phyloP scores from a whole-genome alignment of 768 basidiomycete genomes.

The Amanita rimosa region DNA sequence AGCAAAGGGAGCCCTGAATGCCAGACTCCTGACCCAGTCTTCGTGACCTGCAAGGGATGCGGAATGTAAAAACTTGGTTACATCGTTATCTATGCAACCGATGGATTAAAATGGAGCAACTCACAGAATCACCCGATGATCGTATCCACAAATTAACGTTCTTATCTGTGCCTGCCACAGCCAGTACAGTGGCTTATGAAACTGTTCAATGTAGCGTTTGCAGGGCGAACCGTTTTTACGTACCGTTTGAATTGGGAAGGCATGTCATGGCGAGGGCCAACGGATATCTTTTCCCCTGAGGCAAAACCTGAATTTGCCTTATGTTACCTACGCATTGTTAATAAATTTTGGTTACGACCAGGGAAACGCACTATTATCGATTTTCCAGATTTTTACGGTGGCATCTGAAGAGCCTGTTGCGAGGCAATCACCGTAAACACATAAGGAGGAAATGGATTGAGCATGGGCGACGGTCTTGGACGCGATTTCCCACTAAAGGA shows the following conservation, averaged over 20 bases:
- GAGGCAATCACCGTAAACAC: conserved; percentile 33
- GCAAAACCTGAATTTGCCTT: conserved; percentile 44
- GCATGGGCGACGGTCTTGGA: conserved; percentile 46
- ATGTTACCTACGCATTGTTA: conserved; percentile 20
- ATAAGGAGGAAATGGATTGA: conserved; percentile 60
- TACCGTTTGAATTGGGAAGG: conserved; percentile 65
- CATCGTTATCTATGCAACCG: neutral
- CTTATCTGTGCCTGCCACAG: conserved; percentile 73
- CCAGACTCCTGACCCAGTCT: conserved; percentile 86
- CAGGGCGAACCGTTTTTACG: conserved; percentile 7
- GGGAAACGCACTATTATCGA: conserved; percentile 13
- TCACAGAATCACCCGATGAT: conserved; percentile 39
- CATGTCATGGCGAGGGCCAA: conserved; percentile 51
- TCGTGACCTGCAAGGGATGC: conserved; percentile 73
- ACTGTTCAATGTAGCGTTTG: conserved; percentile 2
- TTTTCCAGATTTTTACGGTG: conserved; percentile 62
- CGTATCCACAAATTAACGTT: conserved; percentile 71
- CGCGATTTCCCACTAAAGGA: conserved; percentile 45
- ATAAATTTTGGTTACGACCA: neutral
- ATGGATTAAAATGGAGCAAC: conserved; percentile 2
- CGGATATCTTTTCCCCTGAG: conserved; percentile 61
- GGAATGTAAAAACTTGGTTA: conserved; percentile 39
- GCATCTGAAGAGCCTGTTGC: conserved; percentile 82
- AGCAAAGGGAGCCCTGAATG: conserved; percentile 36
- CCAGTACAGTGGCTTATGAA: conserved; percentile 51